These are phyloP conservation scores for Elsinoe batatas DNA, from an alignment of 2,329 filamentous ascomycete genomes.

Conservation along the genomic window DNA sequence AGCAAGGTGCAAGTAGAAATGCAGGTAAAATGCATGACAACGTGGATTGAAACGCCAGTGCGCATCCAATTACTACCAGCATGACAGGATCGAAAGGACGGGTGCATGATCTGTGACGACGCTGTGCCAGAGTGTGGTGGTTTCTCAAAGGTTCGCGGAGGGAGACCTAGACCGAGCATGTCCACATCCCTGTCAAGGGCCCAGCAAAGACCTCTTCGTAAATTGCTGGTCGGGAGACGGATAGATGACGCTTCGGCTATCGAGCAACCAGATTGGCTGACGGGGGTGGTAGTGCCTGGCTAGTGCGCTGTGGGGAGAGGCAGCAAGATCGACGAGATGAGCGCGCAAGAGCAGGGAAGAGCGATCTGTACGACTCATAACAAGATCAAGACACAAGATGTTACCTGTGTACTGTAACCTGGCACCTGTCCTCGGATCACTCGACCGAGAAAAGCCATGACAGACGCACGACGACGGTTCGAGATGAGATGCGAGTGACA, in stretches of 20 bases:
- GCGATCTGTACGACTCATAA: not conserved
- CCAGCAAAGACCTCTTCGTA: not conserved
- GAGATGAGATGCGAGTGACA: not conserved
- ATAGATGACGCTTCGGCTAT: constrained; percentile 11
- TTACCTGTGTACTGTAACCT: no score
- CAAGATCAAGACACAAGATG: not conserved
- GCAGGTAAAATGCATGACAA: not conserved
- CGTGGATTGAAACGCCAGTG: constrained; percentile 1
- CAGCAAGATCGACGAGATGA: constrained; percentile 4
- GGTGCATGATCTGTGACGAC: not conserved
- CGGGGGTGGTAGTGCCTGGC: constrained; percentile 3
- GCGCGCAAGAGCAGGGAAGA: not conserved
- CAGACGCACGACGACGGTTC: not conserved
- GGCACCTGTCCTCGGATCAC: not conserved
- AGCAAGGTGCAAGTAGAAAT: not conserved
- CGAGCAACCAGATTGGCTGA: constrained; percentile 2
- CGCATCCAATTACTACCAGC: not conserved
- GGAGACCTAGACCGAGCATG: no score
- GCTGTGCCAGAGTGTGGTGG: not conserved
- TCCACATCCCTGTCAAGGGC: not conserved
- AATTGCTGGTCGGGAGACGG: constrained; percentile 5
- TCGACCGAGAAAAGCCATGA: not conserved
- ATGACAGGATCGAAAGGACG: not conserved
- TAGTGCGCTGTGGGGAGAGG: constrained; percentile 6
- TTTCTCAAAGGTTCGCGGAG: no score